Evolutionary conservation across 2,329 filamentous ascomycete genomes (phyloP).

Genomic region (Chaetomium globosum): DNA sequence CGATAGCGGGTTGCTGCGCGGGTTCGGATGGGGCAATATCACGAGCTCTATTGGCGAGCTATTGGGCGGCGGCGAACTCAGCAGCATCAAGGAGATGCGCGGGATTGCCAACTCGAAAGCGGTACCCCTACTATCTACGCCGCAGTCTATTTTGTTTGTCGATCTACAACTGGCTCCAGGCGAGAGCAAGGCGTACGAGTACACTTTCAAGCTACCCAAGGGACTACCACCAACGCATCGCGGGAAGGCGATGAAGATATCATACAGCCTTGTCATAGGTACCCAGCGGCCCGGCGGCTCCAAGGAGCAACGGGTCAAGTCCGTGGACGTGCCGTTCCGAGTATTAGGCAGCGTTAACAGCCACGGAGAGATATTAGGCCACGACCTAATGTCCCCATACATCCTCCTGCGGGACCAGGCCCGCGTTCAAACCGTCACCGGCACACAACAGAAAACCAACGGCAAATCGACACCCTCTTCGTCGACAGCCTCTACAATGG

Average conservation of each 20-base stretch:
- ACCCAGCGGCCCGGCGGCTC: constrained; percentile 81
- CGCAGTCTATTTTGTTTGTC: constrained; percentile 94
- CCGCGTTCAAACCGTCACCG: constrained; percentile 58
- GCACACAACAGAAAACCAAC: constrained; percentile 36
- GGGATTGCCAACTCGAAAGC: constrained; percentile 82
- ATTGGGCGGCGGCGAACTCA: constrained; percentile 82
- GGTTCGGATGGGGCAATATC: constrained; percentile 85
- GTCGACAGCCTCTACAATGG: constrained; percentile 46
- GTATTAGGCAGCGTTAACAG: constrained; percentile 91
- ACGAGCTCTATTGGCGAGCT: constrained; percentile 86
- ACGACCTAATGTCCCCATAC: constrained; percentile 93
- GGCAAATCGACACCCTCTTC: constrained; percentile 38
- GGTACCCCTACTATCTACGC: constrained; percentile 89
- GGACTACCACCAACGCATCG: constrained; percentile 90
- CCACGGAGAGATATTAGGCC: constrained; percentile 83
- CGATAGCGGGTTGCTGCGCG: constrained; percentile 76
- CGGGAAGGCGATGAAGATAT: constrained; percentile 91
- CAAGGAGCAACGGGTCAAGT: constrained; percentile 80
- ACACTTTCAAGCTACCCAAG: constrained; percentile 80
- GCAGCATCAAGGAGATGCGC: constrained; percentile 94
- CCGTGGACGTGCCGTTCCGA: constrained; percentile 90
- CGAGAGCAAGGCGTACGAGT: constrained; percentile 84
- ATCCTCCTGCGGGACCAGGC: constrained; percentile 85
- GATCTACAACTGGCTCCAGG: constrained; percentile 85
- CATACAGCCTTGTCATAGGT: constrained; percentile 87